Evolutionary conservation across 768 basidiomycete genomes (phyloP), one percentile per base, ranked within the genome.

Genomic region (Kwoniella botswanensis): DNA sequence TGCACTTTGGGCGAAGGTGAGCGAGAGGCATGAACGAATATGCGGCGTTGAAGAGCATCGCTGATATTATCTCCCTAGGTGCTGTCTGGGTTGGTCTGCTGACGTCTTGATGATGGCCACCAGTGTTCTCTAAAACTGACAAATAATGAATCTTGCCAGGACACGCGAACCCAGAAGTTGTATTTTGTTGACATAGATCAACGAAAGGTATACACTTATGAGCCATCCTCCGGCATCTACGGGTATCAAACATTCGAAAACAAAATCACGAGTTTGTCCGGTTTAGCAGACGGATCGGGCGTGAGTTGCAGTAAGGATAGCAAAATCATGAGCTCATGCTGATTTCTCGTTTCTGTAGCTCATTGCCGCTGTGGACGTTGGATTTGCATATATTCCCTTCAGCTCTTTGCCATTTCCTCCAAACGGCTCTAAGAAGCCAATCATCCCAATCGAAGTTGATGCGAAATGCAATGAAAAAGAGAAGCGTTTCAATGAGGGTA

Each of bases 171-270:
- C 5, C 57, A 67, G 24, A 60, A 59, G 57, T 29, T 71, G n/a
- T 71, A 67, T 56, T 71, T 67, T 57, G 70, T 71, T 12, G 70
- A 71, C 57, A 71, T 71, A 24, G 70, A 67, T 29, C 52, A 62
- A 22, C 15, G 43, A 7, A 66, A 67, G 42, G 58, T 71, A 22
- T 71, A 71, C 57, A 71, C 70, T 17, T 71, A 67, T 43, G 70
- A 71, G 29, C 70, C 70, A 2, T 53, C 57, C 21, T 53, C 22
- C 26, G 65, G 70, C 9, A 24, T 55, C 17, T 21, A 67, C 52
- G 70, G 70, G 3, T 71, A 61, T 50, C 56, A 71, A 43, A 67
- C 58, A 1, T 71, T 71, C 43, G 13, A 24, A 18, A 46, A 65
- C 18, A 66, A 66, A 54, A 55, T 71, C 15, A 26, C 24, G 17